Conservation (phyloP, 2,329 filamentous ascomycete genomes). For the Phialophora tarda region DNA sequence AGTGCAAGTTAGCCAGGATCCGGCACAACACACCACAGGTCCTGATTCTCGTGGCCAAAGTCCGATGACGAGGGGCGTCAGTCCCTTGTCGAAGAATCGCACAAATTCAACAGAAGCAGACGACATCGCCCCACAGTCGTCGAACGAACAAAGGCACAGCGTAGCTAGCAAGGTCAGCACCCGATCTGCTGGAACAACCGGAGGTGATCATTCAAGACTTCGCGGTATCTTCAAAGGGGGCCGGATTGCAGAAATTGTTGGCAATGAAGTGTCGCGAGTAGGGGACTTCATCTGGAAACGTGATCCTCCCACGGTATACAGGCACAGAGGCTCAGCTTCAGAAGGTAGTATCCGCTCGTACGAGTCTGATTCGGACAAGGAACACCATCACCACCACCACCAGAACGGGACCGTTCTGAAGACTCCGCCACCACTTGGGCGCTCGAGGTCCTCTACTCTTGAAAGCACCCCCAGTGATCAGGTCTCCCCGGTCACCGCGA, state of each 20-base stretch:
- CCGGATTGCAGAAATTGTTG: conserved; percentile 74
- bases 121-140: conserved; percentile 15
- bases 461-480: conserved; percentile 36
- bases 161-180: conserved; percentile 45
- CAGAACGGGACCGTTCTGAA: conserved; percentile 38
- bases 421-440: conserved; percentile 22
- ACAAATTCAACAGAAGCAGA: conserved; percentile 22
- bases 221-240: conserved; percentile 79
- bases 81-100: conserved; percentile 31
- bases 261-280: conserved; percentile 67
- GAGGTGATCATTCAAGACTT: conserved; percentile 62
- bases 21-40: conserved; percentile 20
- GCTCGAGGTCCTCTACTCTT: conserved; percentile 35
- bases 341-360: conserved; percentile 53
- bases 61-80: conserved; percentile 32
- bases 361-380: conserved; percentile 54
- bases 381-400: conserved; percentile 34
- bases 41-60: conserved; percentile 36
- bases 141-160: conserved; percentile 26
- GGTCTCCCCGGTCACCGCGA: conserved; percentile 16
- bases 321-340: conserved; percentile 48
- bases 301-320: conserved; percentile 55
- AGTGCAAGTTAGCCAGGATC: conserved; percentile 13
- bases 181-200: conserved; percentile 52
- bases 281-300: conserved; percentile 66